A percentile compares a stretch with the other conserved stretches of the same genome.
These are phyloP conservation scores for Candida smagusa DNA, from an alignment of 1,139 yeast species.

Conservation along the genomic window DNA sequence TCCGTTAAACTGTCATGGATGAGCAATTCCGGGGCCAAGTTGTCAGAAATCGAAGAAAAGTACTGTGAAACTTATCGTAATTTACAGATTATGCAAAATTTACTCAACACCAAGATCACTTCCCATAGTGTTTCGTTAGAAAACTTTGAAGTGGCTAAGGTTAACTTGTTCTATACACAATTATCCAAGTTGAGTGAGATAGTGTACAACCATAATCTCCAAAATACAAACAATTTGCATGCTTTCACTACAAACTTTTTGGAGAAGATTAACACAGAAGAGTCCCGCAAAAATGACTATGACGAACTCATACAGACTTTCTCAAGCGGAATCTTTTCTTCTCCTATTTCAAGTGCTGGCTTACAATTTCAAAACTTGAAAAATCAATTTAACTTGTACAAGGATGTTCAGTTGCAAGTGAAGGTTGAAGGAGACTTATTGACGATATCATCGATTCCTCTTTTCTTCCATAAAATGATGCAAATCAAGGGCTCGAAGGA, in stretches of 20 bases:
- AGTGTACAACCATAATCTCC: conserved; percentile 26
- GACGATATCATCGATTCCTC: conserved; percentile 34
- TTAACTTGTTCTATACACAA: conserved; percentile 33
- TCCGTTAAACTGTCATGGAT: conserved; percentile 26
- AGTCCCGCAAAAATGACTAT: conserved; percentile 29
- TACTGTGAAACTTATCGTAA: conserved; percentile 33
- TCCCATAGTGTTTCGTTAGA: conserved; percentile 26
- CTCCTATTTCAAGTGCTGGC: conserved; percentile 17
- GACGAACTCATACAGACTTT: conserved; percentile 21
- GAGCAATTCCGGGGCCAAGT: conserved; percentile 30
- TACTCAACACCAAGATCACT: conserved; percentile 28
- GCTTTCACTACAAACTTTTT: conserved; percentile 26
- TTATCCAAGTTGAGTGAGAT: conserved; percentile 37
- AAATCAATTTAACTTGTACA: conserved; percentile 37
- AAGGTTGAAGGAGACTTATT: conserved; percentile 20
- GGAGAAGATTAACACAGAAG: conserved; percentile 23
- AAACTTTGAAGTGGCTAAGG: conserved; percentile 34
- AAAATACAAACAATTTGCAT: conserved; percentile 27
- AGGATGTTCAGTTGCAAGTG: conserved; percentile 42
- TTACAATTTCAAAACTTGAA: conserved; percentile 36
- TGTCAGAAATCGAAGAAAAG: conserved; percentile 26
- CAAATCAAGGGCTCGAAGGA: conserved; percentile 16
- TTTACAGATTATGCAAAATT: conserved; percentile 30
- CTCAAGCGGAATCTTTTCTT: conserved; percentile 42
- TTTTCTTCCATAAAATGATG: conserved; percentile 26